These are phyloP conservation scores for Tephrocybe sp. DNA, from an alignment of 768 basidiomycete species.

Conservation along the genomic window DNA sequence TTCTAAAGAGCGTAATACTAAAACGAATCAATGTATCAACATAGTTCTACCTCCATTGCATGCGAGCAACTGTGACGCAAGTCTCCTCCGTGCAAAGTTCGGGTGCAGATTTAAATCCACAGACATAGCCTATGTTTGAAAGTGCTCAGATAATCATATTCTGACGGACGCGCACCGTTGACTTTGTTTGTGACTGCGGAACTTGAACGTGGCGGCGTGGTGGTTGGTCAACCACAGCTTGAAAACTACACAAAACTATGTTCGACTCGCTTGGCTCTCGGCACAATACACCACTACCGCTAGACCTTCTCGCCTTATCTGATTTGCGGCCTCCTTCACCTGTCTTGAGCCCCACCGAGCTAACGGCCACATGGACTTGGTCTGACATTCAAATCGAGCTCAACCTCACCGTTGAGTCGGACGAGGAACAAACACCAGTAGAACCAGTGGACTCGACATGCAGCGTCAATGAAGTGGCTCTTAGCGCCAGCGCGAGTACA, in stretches of 20 bases:
- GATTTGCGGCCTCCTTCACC: slow-evolving; percentile 45
- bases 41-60: too few species aligned
- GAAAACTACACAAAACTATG: background rate
- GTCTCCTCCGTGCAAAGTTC: too few species aligned
- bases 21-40: background rate
- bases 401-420: slow-evolving; percentile 21
- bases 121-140: too few species aligned
- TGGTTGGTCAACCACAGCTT: background rate
- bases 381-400: slow-evolving; percentile 53
- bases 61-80: too few species aligned
- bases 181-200: too few species aligned
- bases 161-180: too few species aligned
- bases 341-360: slow-evolving; percentile 35
- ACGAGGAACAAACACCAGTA: too few species aligned
- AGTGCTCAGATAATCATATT: too few species aligned
- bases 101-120: too few species aligned
- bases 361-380: slow-evolving; percentile 37
- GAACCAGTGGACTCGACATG: background rate
- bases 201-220: too few species aligned
- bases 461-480: background rate
- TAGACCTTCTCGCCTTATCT: slow-evolving; percentile 32
- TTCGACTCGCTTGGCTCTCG: background rate
- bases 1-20: background rate
- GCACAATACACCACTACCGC: slow-evolving; percentile 1
- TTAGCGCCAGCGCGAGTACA: slow-evolving; percentile 8